Base-by-base conservation (phyloP, 1,284 basidiomycete species). In the Ganoderma leucocontextum region DNA sequence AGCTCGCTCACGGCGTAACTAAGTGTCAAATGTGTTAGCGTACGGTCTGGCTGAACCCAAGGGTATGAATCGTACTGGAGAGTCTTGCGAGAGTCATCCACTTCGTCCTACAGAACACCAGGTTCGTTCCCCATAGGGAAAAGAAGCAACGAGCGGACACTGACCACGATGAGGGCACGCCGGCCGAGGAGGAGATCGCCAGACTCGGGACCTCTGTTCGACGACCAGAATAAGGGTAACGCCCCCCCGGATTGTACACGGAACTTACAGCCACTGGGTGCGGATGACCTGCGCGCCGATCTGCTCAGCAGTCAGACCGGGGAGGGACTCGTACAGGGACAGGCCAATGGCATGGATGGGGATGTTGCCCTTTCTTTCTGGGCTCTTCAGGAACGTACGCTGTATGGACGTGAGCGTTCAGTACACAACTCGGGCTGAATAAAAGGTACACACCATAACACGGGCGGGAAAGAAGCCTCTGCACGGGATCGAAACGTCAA, bases 381-480 rank as follows among this genome's bases (percentile, higher is more conserved):
- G 81, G 76, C 90, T 87, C 78, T 95, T 94, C 72, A 97, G 82
- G 82, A 96, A 96, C 0, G 96, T 97, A 60, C 96, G 90, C 89
- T 94, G 62, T 25, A 66, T 35, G 4, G 38, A 29, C 12, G 58
- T 10, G 35, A 19, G 55, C 3, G 19, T 58, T 38, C 35, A 58
- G 35, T 1, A n/a, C 12, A 22, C 4, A n/a, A 13, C 10, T 0
- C 4, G 38, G 36, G 36, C n/a, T 59, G 13, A 4, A 63, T 36
- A 69, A 29, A n/a, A 9, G 29, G 63, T 42, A 75, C 84, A 74
- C 73, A 92, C 93, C 86, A 97, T 87, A 63, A 97, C 94, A 70
- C 96, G 92, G 35, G 96, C 95, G 59, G 96, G 96, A 82, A 97
- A 96, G 83, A 97, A 97, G 49, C 96, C 96, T 62, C 96, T 93